Evolutionary conservation across 2,329 filamentous ascomycete genomes (phyloP), one percentile per base, ranked within the genome.

Genomic region (Nothopassalora personata): DNA sequence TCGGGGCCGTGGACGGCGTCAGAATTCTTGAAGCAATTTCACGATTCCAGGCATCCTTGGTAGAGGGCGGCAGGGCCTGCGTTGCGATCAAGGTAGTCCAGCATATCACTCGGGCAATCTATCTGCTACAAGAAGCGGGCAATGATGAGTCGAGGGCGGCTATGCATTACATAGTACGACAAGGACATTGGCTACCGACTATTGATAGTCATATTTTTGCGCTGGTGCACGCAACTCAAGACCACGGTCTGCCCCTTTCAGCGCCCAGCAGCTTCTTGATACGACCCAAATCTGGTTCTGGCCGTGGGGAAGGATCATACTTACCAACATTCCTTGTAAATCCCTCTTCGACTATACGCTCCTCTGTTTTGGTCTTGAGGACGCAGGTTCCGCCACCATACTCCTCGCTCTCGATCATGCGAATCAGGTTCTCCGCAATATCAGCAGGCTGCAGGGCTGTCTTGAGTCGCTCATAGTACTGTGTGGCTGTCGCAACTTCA

Each of bases 321-420:
- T 64, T 61, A 23, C 57, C 62, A 47, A 50, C 43, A 52, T 48
- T 58, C 55, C 61, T 64, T 34, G 57, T 53, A 18, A 57, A 60
- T 3, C 64, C 62, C 46, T 61, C 62, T 46, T 67, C 60, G 45
- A 60, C 56, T 28, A 60, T 28, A 18, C 56, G 46, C 43, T 65
- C 63, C 33, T 63, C 60, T 15, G 30, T 47, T 46, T 61, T 63
- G 56, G 63, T 63, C 53, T 63, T 63, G 48, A 67, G 56, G 43
- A 67, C 59, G 49, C 65, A 67, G 9, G 60, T 62, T 6, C 64
- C 64, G 19, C 65, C 65, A 36, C 58, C 64, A 58, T 62, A 67
- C 11, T 65, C 58, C 51, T 52, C 48, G 31, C 59, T 59, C 52
- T 63, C 55, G 36, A 66, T 61, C 62, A 67, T 66, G 33, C 53